Conservation (phyloP, 2,329 filamentous ascomycete genomes). For the Chrysoporthe austroafricana region DNA sequence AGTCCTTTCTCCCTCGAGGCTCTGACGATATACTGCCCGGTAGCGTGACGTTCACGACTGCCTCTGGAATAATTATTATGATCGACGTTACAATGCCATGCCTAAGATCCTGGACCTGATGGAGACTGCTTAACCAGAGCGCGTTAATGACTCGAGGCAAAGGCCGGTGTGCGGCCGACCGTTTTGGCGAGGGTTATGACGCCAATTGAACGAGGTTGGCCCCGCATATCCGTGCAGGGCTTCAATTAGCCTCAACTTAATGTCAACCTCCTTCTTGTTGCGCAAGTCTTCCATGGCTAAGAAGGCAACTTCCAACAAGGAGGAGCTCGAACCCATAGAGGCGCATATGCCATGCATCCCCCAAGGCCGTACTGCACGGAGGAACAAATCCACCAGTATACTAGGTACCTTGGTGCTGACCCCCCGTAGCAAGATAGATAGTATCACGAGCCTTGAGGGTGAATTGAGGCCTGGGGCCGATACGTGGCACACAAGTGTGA, state of each 20-base stretch:
- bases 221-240: background rate
- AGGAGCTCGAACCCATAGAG: background rate
- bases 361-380: too few species aligned
- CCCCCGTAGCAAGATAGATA: too few species aligned
- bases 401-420: too few species aligned
- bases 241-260: background rate
- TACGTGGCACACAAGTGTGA: too few species aligned
- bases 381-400: too few species aligned
- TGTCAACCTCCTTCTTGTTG: background rate
- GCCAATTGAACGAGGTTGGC: background rate
- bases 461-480: too few species aligned
- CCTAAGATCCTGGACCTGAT: background rate
- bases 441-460: too few species aligned
- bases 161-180: slow-evolving; percentile 1
- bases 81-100: background rate
- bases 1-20: too few species aligned
- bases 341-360: too few species aligned
- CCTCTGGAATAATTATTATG: background rate
- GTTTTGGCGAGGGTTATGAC: slow-evolving; percentile 10
- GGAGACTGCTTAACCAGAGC: background rate
- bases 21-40: too few species aligned
- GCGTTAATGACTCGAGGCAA: background rate
- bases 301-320: background rate
- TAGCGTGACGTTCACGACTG: too few species aligned
- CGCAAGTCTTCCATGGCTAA: background rate